phyloP scores from a whole-genome alignment of 352 stramenopile genomes.

The Nothophytophthora sp. region DNA sequence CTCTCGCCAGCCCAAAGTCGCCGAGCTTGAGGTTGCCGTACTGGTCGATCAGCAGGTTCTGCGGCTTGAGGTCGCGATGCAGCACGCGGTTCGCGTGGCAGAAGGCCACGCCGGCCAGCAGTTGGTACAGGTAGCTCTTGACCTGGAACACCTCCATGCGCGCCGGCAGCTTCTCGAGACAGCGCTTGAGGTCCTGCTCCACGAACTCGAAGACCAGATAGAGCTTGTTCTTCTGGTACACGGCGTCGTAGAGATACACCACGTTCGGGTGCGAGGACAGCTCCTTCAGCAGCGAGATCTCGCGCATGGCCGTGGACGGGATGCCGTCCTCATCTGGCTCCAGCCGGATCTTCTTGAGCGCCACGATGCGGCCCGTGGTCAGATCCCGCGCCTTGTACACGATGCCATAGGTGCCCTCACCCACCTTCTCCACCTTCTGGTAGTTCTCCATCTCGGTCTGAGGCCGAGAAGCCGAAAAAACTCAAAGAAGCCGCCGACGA shows the following conservation, averaged over 20 bases:
- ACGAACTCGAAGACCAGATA: slow-evolving; percentile 90
- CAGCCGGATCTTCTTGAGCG: slow-evolving; percentile 93
- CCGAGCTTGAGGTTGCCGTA: slow-evolving; percentile 91
- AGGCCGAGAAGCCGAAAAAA: background rate
- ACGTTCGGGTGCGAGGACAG: slow-evolving; percentile 95
- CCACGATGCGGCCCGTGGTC: slow-evolving; percentile 90
- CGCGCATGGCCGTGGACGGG: slow-evolving; percentile 96
- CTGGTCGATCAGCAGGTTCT: slow-evolving; percentile 94
- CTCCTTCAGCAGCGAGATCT: slow-evolving; percentile 97
- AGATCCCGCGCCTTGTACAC: slow-evolving; percentile 97
- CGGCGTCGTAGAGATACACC: slow-evolving; percentile 84
- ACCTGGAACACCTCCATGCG: slow-evolving; percentile 83
- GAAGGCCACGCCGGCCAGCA: slow-evolving; percentile 88
- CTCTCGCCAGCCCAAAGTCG: slow-evolving; percentile 92
- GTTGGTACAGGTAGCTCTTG: slow-evolving; percentile 86
- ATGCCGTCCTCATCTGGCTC: slow-evolving; percentile 97
- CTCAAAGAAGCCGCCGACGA: background rate
- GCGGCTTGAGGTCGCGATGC: slow-evolving; percentile 98
- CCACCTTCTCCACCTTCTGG: slow-evolving; percentile 87
- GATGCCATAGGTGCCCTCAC: slow-evolving; percentile 96
- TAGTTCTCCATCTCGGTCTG: slow-evolving; percentile 73
- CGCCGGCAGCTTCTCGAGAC: slow-evolving; percentile 91
- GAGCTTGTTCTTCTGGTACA: slow-evolving; percentile 87
- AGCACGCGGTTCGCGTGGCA: slow-evolving; percentile 97
- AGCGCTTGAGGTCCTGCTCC: slow-evolving; percentile 88